Percentiles rank a stretch among this genome's conserved stretches.
Evolutionary conservation across 2,329 filamentous ascomycete genomes (phyloP).

Genomic region (Dactylella cylindrospora): DNA sequence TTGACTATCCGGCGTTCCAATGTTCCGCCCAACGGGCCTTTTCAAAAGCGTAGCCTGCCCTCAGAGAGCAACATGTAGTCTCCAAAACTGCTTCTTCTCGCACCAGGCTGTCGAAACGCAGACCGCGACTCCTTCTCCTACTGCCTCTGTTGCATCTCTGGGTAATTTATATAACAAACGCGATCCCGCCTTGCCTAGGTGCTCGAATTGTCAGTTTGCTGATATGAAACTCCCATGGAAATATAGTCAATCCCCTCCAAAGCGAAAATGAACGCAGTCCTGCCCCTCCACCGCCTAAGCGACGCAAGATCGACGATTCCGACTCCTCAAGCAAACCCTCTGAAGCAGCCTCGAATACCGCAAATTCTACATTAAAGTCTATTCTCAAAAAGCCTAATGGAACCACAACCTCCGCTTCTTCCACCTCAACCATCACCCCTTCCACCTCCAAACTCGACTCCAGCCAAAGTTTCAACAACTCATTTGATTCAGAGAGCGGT

Average conservation of each 20-base stretch:
- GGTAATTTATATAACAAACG: too few relatives aligned
- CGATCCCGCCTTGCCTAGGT: too few relatives aligned
- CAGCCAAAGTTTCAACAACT: slow-evolving; percentile 4
- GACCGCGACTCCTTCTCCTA: not conserved
- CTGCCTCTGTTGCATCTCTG: not conserved
- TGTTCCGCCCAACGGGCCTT: slow-evolving; percentile 37
- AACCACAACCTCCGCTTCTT: not conserved
- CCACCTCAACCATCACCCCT: not conserved
- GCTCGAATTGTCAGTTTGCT: too few relatives aligned
- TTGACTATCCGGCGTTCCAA: slow-evolving; percentile 41
- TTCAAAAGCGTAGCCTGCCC: slow-evolving; percentile 32
- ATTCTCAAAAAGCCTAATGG: slow-evolving; percentile 34
- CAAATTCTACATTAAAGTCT: slow-evolving; percentile 32
- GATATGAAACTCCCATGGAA: not conserved
- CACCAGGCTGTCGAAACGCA: slow-evolving; percentile 16
- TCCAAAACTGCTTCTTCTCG: slow-evolving; percentile 40
- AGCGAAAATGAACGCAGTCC: slow-evolving; percentile 24
- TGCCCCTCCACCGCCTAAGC: slow-evolving; percentile 28
- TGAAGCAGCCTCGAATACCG: slow-evolving; percentile 22
- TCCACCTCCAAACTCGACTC: not conserved
- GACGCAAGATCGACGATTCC: slow-evolving; percentile 26
- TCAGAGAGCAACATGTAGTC: slow-evolving; percentile 28
- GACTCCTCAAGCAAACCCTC: slow-evolving; percentile 20
- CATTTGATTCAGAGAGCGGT: slow-evolving; percentile 23
- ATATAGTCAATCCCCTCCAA: slow-evolving; percentile 7